Percentiles rank a stretch among this genome's conserved stretches.
phyloP scores from a whole-genome alignment of 1,284 basidiomycete species.

The Rhodotorula sp. region DNA sequence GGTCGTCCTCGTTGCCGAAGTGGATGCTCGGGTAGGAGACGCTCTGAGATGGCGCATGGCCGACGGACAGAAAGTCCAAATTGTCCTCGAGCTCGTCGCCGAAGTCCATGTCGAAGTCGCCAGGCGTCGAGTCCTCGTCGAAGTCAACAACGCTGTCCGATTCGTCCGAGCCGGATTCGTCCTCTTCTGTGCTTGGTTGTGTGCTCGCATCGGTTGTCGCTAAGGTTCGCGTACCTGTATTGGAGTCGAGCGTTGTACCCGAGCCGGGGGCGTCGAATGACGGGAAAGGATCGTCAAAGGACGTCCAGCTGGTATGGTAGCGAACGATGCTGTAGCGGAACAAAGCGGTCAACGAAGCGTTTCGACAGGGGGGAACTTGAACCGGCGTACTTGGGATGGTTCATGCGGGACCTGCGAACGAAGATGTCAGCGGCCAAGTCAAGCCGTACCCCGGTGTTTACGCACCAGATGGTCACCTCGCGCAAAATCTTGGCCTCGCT shows the following conservation, averaged over 20 bases:
- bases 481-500: slow-evolving; percentile 42
- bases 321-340: slow-evolving; percentile 25
- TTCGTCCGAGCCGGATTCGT: slow-evolving; percentile 11
- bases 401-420: slow-evolving; percentile 37
- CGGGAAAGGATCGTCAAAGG: slow-evolving; percentile 26
- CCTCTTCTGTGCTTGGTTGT: neutral
- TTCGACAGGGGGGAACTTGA: neutral
- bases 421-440: neutral
- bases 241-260: slow-evolving; percentile 10
- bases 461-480: slow-evolving; percentile 44
- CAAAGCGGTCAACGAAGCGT: neutral
- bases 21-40: slow-evolving; percentile 43
- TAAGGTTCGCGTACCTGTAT: neutral
- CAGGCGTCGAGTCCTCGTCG: slow-evolving; percentile 29
- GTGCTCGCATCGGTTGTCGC: neutral
- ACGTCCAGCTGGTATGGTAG: slow-evolving; percentile 44
- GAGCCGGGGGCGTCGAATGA: slow-evolving; percentile 6
- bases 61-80: slow-evolving; percentile 40
- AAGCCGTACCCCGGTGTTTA: neutral
- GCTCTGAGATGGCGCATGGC: slow-evolving; percentile 40
- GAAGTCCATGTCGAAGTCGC: slow-evolving; percentile 37
- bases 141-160: slow-evolving; percentile 21
- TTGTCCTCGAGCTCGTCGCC: slow-evolving; percentile 40
- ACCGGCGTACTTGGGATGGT: slow-evolving; percentile 38
- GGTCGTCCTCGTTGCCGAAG: slow-evolving; percentile 44